These are phyloP conservation scores for Lactarius psammicola DNA, from an alignment of 768 basidiomycete species.

Conservation along the genomic window DNA sequence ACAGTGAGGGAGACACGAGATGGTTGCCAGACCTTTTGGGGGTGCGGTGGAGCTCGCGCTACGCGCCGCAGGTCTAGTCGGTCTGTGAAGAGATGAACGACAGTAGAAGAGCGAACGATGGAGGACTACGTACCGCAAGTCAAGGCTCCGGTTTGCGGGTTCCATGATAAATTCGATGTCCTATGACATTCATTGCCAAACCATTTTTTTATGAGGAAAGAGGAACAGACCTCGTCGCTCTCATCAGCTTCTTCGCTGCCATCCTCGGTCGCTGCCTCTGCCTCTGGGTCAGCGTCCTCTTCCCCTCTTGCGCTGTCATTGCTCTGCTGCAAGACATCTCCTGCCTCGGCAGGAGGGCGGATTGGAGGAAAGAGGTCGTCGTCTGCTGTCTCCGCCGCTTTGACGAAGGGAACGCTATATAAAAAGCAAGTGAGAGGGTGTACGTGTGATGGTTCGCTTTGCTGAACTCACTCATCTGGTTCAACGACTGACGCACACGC, in stretches of 20 bases:
- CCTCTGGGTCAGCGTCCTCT: conserved; percentile 33
- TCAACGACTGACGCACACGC: conserved; percentile 28
- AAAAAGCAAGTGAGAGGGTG: conserved; percentile 5
- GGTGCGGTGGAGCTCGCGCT: conserved; percentile 36
- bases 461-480: conserved; percentile 28
- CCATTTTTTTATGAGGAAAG: conserved; percentile 40
- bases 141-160: conserved; percentile 63
- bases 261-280: conserved; percentile 38
- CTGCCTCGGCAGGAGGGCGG: conserved; percentile 28
- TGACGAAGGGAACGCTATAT: conserved; percentile 22
- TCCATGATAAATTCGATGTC: conserved; percentile 94
- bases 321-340: conserved; percentile 11
- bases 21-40: conserved; percentile 31
- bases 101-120: conserved; percentile 6
- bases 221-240: conserved; percentile 43
- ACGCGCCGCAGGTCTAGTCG: conserved; percentile 36
- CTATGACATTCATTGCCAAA: conserved; percentile 37
- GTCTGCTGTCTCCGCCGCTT: conserved; percentile 10
- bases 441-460: background rate
- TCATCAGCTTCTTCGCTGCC: conserved; percentile 43
- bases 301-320: conserved; percentile 24
- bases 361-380: conserved; percentile 17
- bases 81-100: conserved; percentile 33
- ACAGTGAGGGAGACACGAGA: background rate
- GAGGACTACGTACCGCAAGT: conserved; percentile 57